Evolutionary conservation across 495 filamentous ascomycete genomes (phyloP), one percentile per base, ranked within the genome.

Genomic region (Hapsidospora chrysogenum): DNA sequence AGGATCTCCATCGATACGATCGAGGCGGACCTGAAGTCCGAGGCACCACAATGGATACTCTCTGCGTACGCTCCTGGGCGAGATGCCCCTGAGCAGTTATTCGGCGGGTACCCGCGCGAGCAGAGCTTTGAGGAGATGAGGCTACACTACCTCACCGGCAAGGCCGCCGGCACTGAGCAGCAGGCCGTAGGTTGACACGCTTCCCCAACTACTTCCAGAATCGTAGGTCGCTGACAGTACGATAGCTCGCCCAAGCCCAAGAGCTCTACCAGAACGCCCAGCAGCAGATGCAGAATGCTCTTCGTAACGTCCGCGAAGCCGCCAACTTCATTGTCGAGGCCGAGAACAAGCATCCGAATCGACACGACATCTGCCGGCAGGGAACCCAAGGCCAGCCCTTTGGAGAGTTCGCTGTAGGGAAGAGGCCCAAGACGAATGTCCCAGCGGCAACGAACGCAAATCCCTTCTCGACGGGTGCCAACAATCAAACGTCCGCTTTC

Each of bases 121-220:
- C 74, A 82, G 43, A 87, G 82, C 46, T 74, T 76, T 23, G 85
- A 94, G 52, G 85, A 94, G 48, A 61, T 85, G 33, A 68, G 83
- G 35, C 33, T 85, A 10, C 65, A 71, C 15, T 77, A 78, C 57
- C 73, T 84, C 45, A 52, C 71, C 35, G 61, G 63, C 6, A 46
- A 55, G 21, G 63, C 68, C 13, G 38, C 68, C 11, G 77, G 76
- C 4, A 82, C 78, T 41, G 52, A 63, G 26, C 57, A 76, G 39
- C 61, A 65, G 37, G 80, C 80, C 8, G 61, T 85, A 53, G 5
- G 59, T 15, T 33, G 9, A 9, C 22, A 25, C 4, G 13, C 10
- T 4, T 17, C 13, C 11, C 5, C 5, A 2, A 11, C 17, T 18
- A 22, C 15, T 17, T 25, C 25, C n/a, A 11, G 15, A 4, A 11